phyloP scores from a whole-genome alignment of 352 stramenopile genomes.

The Phytophthora aleatoria region DNA sequence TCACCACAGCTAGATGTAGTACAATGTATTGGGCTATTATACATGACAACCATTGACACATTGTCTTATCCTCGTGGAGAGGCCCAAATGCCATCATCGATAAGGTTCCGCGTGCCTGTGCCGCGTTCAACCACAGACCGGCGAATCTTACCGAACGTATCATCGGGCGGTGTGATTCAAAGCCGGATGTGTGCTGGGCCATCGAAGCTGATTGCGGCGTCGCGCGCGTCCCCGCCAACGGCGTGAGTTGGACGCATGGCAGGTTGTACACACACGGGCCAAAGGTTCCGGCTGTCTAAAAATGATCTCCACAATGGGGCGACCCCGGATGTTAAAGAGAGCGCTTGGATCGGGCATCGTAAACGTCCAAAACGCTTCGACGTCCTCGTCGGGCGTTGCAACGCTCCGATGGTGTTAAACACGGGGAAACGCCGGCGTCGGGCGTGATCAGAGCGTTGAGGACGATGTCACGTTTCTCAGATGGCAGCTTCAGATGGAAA shows the following conservation, averaged over 20 bases:
- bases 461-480: conserved; percentile 24
- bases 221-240: neutral
- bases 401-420: conserved; percentile 4
- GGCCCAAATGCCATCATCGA: conserved; percentile 3
- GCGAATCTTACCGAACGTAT: conserved; percentile 21
- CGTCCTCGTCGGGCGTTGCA: conserved; percentile 3
- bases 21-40: neutral
- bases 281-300: conserved; percentile 18
- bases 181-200: conserved; percentile 14
- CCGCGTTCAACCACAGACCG: conserved; percentile 24
- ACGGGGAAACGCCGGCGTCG: neutral
- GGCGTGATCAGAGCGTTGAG: conserved; percentile 16
- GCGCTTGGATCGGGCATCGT: conserved; percentile 1
- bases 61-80: conserved; percentile 10
- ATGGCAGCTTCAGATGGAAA: conserved; percentile 8
- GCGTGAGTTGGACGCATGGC: conserved; percentile 4
- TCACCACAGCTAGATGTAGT: too few relatives aligned
- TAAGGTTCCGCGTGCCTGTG: conserved; percentile 23
- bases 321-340: conserved; percentile 18
- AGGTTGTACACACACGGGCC: conserved; percentile 10
- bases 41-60: neutral
- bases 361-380: conserved; percentile 5
- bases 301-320: conserved; percentile 18
- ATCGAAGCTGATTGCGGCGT: conserved; percentile 22
- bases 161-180: conserved; percentile 18